phyloP scores from a whole-genome alignment of 441 rosid species.

The Croton laevigatus region DNA sequence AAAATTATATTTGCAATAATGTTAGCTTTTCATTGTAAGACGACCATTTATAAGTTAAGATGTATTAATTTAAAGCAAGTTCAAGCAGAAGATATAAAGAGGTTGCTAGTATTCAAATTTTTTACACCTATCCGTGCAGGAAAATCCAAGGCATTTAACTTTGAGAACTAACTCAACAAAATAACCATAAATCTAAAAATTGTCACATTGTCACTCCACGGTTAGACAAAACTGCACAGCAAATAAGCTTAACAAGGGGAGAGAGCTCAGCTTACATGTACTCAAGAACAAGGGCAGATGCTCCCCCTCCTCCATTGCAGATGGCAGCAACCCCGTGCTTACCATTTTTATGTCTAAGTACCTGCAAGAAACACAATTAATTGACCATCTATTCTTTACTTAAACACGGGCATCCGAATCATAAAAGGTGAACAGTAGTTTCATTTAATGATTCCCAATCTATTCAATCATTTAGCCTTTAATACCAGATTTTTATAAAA shows the following conservation, averaged over 20 bases:
- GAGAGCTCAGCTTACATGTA: conserved; percentile 72
- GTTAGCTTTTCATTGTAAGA: neutral
- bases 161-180: no score
- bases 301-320: conserved; percentile 99
- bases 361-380: conserved; percentile 41
- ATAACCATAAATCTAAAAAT: neutral
- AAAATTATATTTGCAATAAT: neutral
- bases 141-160: no score
- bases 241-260: conserved; percentile 16
- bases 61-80: neutral
- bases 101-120: no score
- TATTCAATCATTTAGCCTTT: conserved; percentile 9
- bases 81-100: neutral
- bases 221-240: neutral
- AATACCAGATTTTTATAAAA: neutral
- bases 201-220: neutral
- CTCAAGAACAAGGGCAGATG: conserved; percentile 91
- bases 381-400: neutral
- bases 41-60: neutral
- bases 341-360: conserved; percentile 76
- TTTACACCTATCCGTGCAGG: no score
- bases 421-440: neutral
- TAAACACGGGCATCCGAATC: conserved; percentile 5
- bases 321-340: conserved; percentile 73
- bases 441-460: conserved; percentile 6